Base-by-base conservation (phyloP, 1,284 basidiomycete genomes). In the Porodaedalea pini region DNA sequence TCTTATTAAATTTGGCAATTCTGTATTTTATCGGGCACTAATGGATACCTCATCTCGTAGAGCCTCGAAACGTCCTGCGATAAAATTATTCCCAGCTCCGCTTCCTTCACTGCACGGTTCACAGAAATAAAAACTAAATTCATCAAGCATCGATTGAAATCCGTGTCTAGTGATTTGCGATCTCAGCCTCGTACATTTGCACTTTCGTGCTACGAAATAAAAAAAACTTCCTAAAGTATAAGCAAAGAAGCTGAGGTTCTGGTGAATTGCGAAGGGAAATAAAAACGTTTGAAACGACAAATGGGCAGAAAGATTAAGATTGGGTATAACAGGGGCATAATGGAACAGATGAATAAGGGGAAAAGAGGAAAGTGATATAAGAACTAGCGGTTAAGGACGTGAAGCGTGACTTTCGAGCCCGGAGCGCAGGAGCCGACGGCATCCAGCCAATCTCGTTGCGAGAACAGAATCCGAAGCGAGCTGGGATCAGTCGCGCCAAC, bases 381-480 rank as follows among this genome's bases (percentile, higher is more conserved):
- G 31, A 13, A 31, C 36, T 60, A 56, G 27, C 66, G 71, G 47
- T 71, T 71, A 7, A 71, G 70, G 34, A 71, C 64, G 21, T 72
- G 72, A 34, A 71, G 51, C 19, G 61, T 21, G 4, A 73, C 47
- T 39, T 70, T 71, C 57, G 62, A 55, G 1, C 51, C 40, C 21
- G 65, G 57, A 41, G 65, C 63, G 27, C 56, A 57, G 21, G 50
- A 51, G 1, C 68, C 63, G 25, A 73, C 62, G 2, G 71, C 68
- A 10, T 72, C 65, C 32, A 70, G 67, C 78, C 78, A 80, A 51
- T 77, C 72, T 3, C 37, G n/a, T 17, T 52, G 55, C n/a, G 55
- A 54, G 29, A 50, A 57, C 11, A 61, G 19, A 11, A 56, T 49
- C 6, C 50, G 19, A 15, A 61, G 27, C 15, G 50, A 40, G 36